phyloP scores from a whole-genome alignment of 305 asterid genomes.

The Solanum hybrid region DNA sequence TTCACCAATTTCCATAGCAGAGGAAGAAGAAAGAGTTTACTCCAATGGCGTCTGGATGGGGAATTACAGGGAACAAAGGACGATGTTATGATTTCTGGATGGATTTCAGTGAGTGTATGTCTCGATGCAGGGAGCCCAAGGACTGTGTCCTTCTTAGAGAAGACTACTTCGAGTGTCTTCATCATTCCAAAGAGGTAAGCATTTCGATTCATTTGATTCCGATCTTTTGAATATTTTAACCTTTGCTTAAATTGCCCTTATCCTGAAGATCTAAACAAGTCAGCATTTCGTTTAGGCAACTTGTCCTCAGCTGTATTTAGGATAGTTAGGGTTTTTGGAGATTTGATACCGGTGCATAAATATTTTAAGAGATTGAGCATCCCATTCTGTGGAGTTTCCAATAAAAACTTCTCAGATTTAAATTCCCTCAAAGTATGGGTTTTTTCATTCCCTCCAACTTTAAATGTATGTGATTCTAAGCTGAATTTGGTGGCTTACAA shows the following conservation, averaged over 20 bases:
- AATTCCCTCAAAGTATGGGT: not conserved
- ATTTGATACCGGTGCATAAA: not conserved
- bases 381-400: too few relatives aligned
- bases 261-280: not conserved
- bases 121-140: constrained; percentile 80
- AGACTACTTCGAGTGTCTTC: constrained; percentile 95
- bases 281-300: not conserved
- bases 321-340: not conserved
- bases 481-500: too few relatives aligned
- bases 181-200: constrained; percentile 93
- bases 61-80: constrained; percentile 91
- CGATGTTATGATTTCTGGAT: constrained; percentile 97
- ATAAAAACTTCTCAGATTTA: not conserved
- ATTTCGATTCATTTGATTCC: not conserved
- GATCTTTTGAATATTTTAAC: not conserved
- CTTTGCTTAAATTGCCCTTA: not conserved
- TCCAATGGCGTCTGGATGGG: constrained; percentile 94
- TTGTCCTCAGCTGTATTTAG: not conserved
- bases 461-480: not conserved
- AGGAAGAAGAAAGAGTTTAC: not conserved
- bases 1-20: not conserved
- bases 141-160: constrained; percentile 88
- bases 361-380: too few relatives aligned
- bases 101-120: constrained; percentile 96
- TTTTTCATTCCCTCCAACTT: not conserved